Evolutionary conservation across 78 protist genomes (phyloP).

Genomic region (Anaeramoeba ignava): DNA sequence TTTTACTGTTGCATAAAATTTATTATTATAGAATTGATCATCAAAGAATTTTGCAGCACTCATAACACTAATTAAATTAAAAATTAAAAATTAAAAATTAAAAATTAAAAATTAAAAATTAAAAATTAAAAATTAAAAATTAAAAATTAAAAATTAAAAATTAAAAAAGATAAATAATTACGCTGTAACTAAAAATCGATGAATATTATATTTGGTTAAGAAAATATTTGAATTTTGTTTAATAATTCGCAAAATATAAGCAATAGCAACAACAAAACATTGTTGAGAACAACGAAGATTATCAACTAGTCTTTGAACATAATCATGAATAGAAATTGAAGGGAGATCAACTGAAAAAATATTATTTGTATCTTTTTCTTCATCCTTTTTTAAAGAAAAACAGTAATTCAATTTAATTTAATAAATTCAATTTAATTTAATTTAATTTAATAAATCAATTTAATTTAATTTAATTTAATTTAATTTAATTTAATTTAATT

Average conservation of each 20-base stretch:
- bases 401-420: no score
- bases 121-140: neutral
- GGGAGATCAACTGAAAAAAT: no score
- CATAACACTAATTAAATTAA: conserved; percentile 22
- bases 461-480: no score
- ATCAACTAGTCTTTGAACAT: no score
- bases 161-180: neutral
- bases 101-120: conserved; percentile 5
- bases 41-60: conserved; percentile 43
- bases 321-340: no score
- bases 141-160: neutral
- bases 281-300: conserved; percentile 45
- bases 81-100: neutral
- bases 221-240: conserved; percentile 5
- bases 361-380: no score
- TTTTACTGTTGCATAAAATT: conserved; percentile 47
- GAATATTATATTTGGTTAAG: conserved; percentile 27
- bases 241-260: conserved; percentile 35
- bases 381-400: no score
- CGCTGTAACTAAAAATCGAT: conserved; percentile 42
- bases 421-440: no score
- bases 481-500: no score
- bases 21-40: conserved; percentile 48
- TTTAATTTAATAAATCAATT: no score
- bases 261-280: conserved; percentile 28